phyloP scores from a whole-genome alignment of 305 asterid genomes.

The Fraxinus nigra region DNA sequence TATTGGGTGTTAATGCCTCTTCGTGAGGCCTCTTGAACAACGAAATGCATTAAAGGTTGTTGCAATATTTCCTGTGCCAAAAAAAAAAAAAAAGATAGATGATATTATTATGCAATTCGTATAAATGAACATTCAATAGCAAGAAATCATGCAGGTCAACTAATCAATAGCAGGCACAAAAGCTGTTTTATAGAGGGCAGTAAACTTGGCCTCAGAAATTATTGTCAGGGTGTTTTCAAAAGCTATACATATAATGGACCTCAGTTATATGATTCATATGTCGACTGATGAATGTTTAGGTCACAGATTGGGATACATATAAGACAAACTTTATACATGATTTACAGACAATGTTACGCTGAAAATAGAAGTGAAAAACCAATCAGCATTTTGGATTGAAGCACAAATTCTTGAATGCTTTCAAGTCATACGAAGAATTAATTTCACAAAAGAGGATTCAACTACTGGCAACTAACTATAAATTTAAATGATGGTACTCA shows the following conservation, averaged over 20 bases:
- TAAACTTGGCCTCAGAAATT: background rate
- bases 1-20: constrained; percentile 36
- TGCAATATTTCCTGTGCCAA: constrained; percentile 68
- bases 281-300: background rate
- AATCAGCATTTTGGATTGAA: background rate
- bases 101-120: background rate
- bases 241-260: background rate
- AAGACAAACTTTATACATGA: background rate
- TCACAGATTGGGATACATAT: background rate
- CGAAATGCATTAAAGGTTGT: constrained; percentile 68
- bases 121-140: background rate
- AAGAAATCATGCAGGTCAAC: constrained; percentile 5
- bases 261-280: background rate
- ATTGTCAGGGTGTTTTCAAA: background rate
- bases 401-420: background rate
- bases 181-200: background rate
- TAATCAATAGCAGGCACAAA: background rate
- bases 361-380: background rate
- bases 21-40: constrained; percentile 54
- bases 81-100: background rate
- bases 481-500: background rate
- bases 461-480: background rate
- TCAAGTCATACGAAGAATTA: background rate
- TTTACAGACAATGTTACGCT: background rate
- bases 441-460: background rate